Percentiles rank a stretch among this genome's conserved stretches.
These are phyloP conservation scores for Misopates orontium DNA, from an alignment of 257 asterid genomes.

Conservation along the genomic window DNA sequence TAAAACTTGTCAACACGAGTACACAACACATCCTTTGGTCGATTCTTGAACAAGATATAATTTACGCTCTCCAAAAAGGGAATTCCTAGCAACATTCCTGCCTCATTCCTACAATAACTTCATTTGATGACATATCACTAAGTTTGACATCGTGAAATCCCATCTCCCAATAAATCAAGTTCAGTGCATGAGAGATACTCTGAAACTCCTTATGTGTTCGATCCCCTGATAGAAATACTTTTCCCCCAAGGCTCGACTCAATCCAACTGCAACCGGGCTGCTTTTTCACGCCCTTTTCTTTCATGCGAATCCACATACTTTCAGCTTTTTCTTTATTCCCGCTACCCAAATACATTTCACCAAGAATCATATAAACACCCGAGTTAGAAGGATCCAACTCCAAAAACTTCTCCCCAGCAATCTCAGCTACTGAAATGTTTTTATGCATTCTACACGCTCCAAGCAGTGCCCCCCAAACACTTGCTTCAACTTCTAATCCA, in stretches of 20 bases:
- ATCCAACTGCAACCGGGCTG: conserved; percentile 83
- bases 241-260: conserved; percentile 47
- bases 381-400: conserved; percentile 60
- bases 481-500: conserved; percentile 46
- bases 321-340: conserved; percentile 58
- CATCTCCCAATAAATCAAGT: conserved; percentile 52
- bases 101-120: conserved; percentile 5
- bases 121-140: conserved; percentile 6
- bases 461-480: conserved; percentile 71
- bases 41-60: no score
- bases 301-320: conserved; percentile 53
- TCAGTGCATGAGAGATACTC: conserved; percentile 33
- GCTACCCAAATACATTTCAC: conserved; percentile 49
- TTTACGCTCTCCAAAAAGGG: no score
- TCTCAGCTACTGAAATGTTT: conserved; percentile 45
- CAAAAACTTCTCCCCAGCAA: conserved; percentile 58
- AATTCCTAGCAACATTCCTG: no score
- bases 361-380: conserved; percentile 61
- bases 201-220: conserved; percentile 45
- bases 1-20: no score
- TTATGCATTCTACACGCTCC: conserved; percentile 69
- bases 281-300: conserved; percentile 56
- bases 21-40: no score
- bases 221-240: conserved; percentile 66
- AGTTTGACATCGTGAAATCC: conserved; percentile 1